Base-by-base conservation (phyloP, 1,284 basidiomycete genomes). In the Ceratobasidium papillatum region DNA sequence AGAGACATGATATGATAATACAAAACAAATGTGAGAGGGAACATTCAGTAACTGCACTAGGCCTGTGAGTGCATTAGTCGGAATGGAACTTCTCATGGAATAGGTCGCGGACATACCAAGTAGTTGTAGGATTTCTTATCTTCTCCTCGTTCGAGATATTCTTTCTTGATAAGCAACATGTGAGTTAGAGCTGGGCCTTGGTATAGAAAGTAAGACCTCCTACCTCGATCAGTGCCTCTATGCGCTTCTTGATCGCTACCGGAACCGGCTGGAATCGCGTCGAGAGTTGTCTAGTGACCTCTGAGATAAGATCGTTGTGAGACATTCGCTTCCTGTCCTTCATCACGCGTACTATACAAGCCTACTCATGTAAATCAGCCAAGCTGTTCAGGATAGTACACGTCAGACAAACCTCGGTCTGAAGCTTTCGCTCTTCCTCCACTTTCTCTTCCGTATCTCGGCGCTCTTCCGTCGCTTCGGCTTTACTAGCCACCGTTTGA, bases 331-430 rank as follows among this genome's bases (percentile, higher is more conserved):
- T 99, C 76, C 96, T 86, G 80, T 95, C 92, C 84, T 99, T 99
- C 98, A 99, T 99, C 47, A 99, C 91, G 49, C 98, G 91, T 30
- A 99, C 98, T 76, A 99, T 94, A 80, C 95, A 98, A 1, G 96
- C 96, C 95, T 98, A 51, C 11, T 41, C 17, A 65, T 22, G 17
- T 17, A 5, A 8, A 14, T 27, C 49, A 49, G 25, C 7, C 34
- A 27, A n/a, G n/a, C 36, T 22, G 30, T 30, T 19, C 17, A 19
- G 54, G 12, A 9, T 19, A 45, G 34, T 47, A 68, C 59, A 51
- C 2, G 22, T n/a, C 1, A 41, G 47, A 75, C 61, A 32, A 76
- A 94, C 96, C 85, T 99, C 97, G 54, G 91, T 94, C 81, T 97
- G 92, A 81, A 95, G 92, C 78, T 87, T 90, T 56, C 98, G 85